Conservation (phyloP, 2,329 filamentous ascomycete genomes). For the Ophiocordyceps camponoti-leonardi region DNA sequence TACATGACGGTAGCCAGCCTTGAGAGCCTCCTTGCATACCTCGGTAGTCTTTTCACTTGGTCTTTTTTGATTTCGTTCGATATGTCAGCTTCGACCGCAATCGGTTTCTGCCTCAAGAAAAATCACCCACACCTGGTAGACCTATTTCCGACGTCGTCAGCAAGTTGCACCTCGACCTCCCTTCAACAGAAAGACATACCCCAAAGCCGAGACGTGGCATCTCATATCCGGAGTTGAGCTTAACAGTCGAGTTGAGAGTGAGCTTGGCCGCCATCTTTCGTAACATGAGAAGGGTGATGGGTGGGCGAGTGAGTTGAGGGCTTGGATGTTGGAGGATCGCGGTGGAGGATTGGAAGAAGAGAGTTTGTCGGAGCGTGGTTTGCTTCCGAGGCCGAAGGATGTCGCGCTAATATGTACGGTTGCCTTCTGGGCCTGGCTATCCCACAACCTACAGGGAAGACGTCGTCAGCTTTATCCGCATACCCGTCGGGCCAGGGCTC, state of each 20-base stretch:
- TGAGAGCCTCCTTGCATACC: conserved; percentile 27
- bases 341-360: neutral
- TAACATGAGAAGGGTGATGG: conserved; percentile 2
- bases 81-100: neutral
- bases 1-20: conserved; percentile 36
- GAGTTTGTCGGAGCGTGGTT: neutral
- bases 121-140: conserved; percentile 31
- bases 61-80: conserved; percentile 4
- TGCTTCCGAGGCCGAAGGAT: neutral
- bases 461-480: no score
- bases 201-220: conserved; percentile 36
- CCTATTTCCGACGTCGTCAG: conserved; percentile 14
- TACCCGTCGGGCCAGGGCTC: no score
- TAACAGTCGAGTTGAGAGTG: conserved; percentile 27
- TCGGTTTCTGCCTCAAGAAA: neutral
- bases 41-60: conserved; percentile 13
- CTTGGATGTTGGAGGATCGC: neutral
- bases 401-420: neutral
- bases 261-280: conserved; percentile 27
- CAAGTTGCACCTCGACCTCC: neutral
- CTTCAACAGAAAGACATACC: conserved; percentile 16
- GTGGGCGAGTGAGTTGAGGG: neutral
- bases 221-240: conserved; percentile 36
- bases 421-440: no score
- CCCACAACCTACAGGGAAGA: no score